Percentiles rank a stretch among this genome's conserved stretches.
phyloP scores from a whole-genome alignment of 306 rosid species.

The Canavalia ensiformis region DNA sequence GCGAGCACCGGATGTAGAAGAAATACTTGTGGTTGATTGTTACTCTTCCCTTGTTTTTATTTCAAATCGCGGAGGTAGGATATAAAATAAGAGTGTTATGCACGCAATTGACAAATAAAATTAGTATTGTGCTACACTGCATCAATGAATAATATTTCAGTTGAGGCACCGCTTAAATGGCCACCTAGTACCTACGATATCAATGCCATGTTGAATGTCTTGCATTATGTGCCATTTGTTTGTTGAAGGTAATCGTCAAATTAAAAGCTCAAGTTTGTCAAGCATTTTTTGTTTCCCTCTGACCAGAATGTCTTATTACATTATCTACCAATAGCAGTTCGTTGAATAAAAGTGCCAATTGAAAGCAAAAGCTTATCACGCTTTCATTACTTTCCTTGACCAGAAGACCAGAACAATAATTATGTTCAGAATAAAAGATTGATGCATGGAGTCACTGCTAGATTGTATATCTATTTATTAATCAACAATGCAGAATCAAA shows the following conservation, averaged over 20 bases:
- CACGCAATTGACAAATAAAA: neutral
- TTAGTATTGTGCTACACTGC: constrained; percentile 6
- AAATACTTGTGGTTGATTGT: too few species aligned
- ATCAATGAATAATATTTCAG: neutral
- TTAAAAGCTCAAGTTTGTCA: neutral
- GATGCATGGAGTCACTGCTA: neutral
- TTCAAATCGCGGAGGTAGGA: neutral
- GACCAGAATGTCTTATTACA: too few species aligned
- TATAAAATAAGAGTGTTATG: neutral
- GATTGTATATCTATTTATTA: too few species aligned
- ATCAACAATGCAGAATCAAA: too few species aligned
- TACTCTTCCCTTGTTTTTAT: too few species aligned
- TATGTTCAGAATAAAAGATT: neutral
- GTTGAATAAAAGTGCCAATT: neutral
- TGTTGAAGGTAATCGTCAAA: neutral
- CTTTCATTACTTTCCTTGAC: neutral
- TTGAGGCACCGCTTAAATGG: too few species aligned
- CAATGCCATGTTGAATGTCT: neutral
- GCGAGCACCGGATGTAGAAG: too few species aligned
- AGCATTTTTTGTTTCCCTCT: neutral
- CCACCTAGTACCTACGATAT: neutral
- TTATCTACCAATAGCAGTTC: neutral
- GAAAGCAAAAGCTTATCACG: neutral
- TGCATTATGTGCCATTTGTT: neutral
- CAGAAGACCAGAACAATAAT: neutral